Evolutionary conservation across 2,329 filamentous ascomycete genomes (phyloP), one percentile per base, ranked within the genome.

Genomic region (Herpomyces periplanetae): DNA sequence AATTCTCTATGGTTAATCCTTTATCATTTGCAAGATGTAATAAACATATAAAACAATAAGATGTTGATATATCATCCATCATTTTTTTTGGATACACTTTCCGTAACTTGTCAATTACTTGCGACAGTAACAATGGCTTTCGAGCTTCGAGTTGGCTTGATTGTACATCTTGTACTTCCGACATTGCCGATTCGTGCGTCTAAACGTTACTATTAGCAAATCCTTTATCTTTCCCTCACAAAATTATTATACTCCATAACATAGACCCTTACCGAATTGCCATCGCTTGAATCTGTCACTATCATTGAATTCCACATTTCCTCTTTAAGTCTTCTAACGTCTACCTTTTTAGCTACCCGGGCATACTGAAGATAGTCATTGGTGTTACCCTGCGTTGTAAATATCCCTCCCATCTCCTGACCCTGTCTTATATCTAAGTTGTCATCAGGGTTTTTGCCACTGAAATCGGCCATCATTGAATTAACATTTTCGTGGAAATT

Each of bases 51-150:
- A 91, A 96, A 36, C 80, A 85, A 28, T 52, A 63, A 8, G 49
- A 84, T 0, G 80, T 96, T 13, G 71, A 87, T 31, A 96, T 91
- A 38, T 96, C 80, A 24, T 63, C 58, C 56, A 96, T 66, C 24
- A 58, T 55, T 28, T 65, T 50, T 36, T 66, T 64, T 5, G 71
- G 61, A 32, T 96, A 96, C 4, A 87, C 69, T 3, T 48, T 41
- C 34, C 84, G 65, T 17, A 96, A 43, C 25, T 60, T 60, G 34
- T 85, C 84, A 57, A 96, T 84, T 23, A 96, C 59, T 9, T 62
- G 47, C 0, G 73, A 91, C 39, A 96, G 96, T 30, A 63, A 71
- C 27, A 88, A 49, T n/a, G n/a, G n/a, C n/a, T n/a, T n/a, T n/a
- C n/a, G n/a, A n/a, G n/a, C n/a, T n/a, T n/a, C n/a, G n/a, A n/a